phyloP scores from a whole-genome alignment of 1,139 yeast species.

The Kodamaea anthophila region DNA sequence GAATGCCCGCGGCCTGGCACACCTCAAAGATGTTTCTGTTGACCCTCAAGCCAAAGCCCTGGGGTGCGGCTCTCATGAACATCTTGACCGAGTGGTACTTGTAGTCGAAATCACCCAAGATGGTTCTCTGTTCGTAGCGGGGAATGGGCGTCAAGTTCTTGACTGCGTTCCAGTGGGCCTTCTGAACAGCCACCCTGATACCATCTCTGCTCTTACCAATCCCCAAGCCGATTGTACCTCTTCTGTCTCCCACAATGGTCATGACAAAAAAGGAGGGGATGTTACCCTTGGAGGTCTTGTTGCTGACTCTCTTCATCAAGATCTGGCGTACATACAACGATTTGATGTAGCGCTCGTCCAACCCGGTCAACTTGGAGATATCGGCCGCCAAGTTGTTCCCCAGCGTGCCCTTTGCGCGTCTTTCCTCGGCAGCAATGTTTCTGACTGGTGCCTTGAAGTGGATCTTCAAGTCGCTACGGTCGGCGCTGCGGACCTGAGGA shows the following conservation, averaged over 20 bases:
- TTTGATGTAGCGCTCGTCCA: slow-evolving; percentile 59
- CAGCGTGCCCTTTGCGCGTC: slow-evolving; percentile 9
- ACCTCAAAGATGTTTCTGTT: slow-evolving; percentile 88
- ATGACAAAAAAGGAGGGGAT: slow-evolving; percentile 78
- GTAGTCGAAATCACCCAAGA: slow-evolving; percentile 75
- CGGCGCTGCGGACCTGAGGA: slow-evolving; percentile 37
- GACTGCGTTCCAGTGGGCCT: slow-evolving; percentile 93
- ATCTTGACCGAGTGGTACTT: slow-evolving; percentile 85
- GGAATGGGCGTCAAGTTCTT: slow-evolving; percentile 79
- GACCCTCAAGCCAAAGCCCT: slow-evolving; percentile 92
- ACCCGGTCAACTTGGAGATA: slow-evolving; percentile 67
- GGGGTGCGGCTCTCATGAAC: slow-evolving; percentile 79
- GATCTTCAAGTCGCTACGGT: slow-evolving; percentile 35
- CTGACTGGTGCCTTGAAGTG: slow-evolving; percentile 25
- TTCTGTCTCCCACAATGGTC: slow-evolving; percentile 87
- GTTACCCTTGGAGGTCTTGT: slow-evolving; percentile 93
- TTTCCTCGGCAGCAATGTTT: slow-evolving; percentile 9
- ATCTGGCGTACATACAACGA: slow-evolving; percentile 62
- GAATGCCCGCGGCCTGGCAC: slow-evolving; percentile 92
- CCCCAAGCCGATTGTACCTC: slow-evolving; percentile 93
- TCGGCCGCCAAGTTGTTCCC: slow-evolving; percentile 40
- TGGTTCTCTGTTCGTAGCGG: slow-evolving; percentile 86
- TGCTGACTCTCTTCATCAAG: slow-evolving; percentile 75
- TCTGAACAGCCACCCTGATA: slow-evolving; percentile 67
- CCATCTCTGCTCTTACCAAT: slow-evolving; percentile 88